A percentile compares a stretch with the other conserved stretches of the same genome.
Evolutionary conservation across 2,329 filamentous ascomycete genomes (phyloP).

Genomic region (Pseudogymnoascus sp.): DNA sequence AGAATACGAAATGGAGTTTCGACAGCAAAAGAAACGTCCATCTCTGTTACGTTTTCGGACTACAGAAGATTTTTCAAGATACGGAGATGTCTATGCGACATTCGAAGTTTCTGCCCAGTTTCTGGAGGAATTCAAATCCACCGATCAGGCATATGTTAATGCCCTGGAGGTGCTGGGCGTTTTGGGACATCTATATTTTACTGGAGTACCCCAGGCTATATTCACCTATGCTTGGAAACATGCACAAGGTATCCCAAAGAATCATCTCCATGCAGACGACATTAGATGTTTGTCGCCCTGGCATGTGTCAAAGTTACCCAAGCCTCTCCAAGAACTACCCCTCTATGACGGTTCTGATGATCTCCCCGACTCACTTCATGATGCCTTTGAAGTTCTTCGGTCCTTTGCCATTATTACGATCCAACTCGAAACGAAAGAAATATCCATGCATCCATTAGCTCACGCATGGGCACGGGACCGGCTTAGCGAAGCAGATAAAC

Average conservation of each 20-base stretch:
- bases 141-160: not conserved
- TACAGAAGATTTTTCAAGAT: conserved; percentile 12
- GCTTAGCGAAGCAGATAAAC: not conserved
- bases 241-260: not conserved
- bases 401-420: conserved; percentile 13
- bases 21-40: not conserved
- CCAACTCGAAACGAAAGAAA: not conserved
- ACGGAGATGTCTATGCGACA: conserved; percentile 15
- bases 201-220: conserved; percentile 8
- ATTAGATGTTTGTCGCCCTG: not conserved
- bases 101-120: conserved; percentile 15
- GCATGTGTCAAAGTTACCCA: not conserved
- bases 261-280: not conserved
- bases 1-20: not conserved
- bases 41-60: conserved; percentile 7
- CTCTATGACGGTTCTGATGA: not conserved
- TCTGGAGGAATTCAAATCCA: conserved; percentile 3
- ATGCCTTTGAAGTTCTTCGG: conserved; percentile 5
- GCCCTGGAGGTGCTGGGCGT: conserved; percentile 12
- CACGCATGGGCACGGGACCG: conserved; percentile 19
- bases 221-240: conserved; percentile 9
- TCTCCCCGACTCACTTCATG: not conserved
- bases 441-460: conserved; percentile 18
- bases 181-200: conserved; percentile 10
- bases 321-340: not conserved